Base-by-base conservation (phyloP, 352 stramenopile genomes). In the Phytopythium ostracodes region DNA sequence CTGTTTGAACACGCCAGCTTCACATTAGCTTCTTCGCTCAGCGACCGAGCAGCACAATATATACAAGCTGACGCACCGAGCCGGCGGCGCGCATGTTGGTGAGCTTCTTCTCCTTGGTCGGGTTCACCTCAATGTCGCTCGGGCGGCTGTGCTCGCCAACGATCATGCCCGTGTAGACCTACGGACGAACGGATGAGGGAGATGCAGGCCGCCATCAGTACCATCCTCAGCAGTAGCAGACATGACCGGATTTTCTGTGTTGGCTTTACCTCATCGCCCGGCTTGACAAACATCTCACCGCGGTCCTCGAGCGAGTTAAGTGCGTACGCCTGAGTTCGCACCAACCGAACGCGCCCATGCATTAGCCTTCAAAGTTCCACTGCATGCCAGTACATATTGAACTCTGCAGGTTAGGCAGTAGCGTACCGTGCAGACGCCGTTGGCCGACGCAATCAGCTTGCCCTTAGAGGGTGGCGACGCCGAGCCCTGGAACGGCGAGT, bases 131-230 rank as follows among this genome's bases (percentile, higher is more conserved):
- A 44, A 99, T 84, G 70, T 99, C 97, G 57, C 80, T 94, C 49
- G 83, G 74, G 29, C 91, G 95, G 81, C 94, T 97, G 77, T 98
- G 92, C 77, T 99, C 96, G 25, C 97, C 97, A 50, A 99, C 89
- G 18, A 99, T 92, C 97, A 99, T 99, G 56, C 97, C 97, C 49
- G 87, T 86, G 76, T 99, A 99, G 38, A 99, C 94, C 55, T 57
- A 44, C 7, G 10, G 18, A 11, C 2, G 2, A 11, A 35, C 83
- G 73, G n/a, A 85, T 73, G n/a, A n/a, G n/a, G n/a, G n/a, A 4
- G 31, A 38, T 2, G 33, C 14, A 15, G 33, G 1, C 57, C 25
- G 18, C 49, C 6, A 3, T 54, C 22, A 60, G 36, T 2, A 9
- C 4, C 3, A 6, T 38, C 29, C 47, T 20, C 3, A 12, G 11